Percentiles rank a stretch among this genome's conserved stretches.
These are phyloP conservation scores for Royoungia palumana DNA, from an alignment of 768 basidiomycete genomes.

Conservation along the genomic window DNA sequence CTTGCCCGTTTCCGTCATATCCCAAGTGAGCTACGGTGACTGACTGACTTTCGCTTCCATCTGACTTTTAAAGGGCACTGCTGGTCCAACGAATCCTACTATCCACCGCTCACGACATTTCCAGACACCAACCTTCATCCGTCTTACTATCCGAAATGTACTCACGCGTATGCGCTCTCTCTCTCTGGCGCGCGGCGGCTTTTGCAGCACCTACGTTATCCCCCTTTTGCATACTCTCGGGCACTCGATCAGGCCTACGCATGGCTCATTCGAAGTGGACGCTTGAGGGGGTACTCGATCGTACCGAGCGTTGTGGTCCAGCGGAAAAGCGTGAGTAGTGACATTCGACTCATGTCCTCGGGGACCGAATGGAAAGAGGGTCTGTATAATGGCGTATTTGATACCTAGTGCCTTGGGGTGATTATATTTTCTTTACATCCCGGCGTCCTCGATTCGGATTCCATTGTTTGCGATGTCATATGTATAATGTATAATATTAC, in stretches of 20 bases:
- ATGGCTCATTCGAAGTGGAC: conserved; percentile 58
- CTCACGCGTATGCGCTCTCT: conserved; percentile 70
- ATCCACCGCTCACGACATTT: conserved; percentile 35
- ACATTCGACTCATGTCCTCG: conserved; percentile 42
- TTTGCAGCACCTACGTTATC: conserved; percentile 53
- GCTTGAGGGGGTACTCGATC: conserved; percentile 58
- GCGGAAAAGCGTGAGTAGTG: conserved; percentile 54
- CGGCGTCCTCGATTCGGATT: too few relatives aligned
- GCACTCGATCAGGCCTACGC: conserved; percentile 72
- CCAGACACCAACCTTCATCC: conserved; percentile 43
- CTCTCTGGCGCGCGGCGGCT: conserved; percentile 57
- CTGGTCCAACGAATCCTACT: conserved; percentile 66
- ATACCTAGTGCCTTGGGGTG: neutral
- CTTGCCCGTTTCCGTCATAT: neutral
- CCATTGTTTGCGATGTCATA: too few relatives aligned
- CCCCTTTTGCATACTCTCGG: conserved; percentile 73
- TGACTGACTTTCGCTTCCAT: neutral
- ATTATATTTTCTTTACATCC: neutral
- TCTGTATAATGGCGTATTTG: conserved; percentile 48
- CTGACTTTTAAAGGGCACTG: conserved; percentile 55
- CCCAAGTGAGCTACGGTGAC: neutral
- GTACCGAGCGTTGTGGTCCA: conserved; percentile 69
- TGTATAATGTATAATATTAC: too few relatives aligned
- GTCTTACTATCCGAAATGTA: conserved; percentile 63
- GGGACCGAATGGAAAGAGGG: conserved; percentile 57